Base-by-base conservation (phyloP, 139 green algal species). In the Closterium sp. region DNA sequence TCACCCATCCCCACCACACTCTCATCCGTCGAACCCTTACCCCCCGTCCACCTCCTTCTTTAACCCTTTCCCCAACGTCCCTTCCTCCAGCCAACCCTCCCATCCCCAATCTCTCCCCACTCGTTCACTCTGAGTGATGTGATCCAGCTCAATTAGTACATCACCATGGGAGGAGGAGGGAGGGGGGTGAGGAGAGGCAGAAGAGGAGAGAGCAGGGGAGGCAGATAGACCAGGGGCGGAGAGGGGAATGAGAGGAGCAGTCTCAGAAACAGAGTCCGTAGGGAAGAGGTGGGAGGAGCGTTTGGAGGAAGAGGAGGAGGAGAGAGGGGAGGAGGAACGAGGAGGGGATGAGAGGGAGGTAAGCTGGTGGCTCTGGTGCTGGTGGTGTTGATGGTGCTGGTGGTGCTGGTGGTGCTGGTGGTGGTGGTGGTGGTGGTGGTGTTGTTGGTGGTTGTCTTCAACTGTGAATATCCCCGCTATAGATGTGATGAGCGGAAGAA, bases 401-500 rank as follows among this genome's bases (percentile, higher is more conserved):
- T 86, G 73, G 73, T 86, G 73, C 7, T n/a, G 79, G 13, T 86
- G 79, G 24, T n/a, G 24, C 24, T 86, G 79, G 79, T 86, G 79
- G 9, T 86, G 79, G 79, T 86, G 79, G 7, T 86, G 79, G 11
- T 86, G 79, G 24, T 22, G 4, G 27, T 4, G 24, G 6, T 3
- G 4, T 3, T 31, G 73, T 86, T 3, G 24, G 27, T 28, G 85
- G 32, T 30, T 7, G 85, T 87, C 28, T 29, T 87, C 85, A 5
- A 32, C 27, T 22, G 28, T 87, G 85, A 87, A 87, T 2, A 87
- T 30, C 19, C 85, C 85, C 1, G 85, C 85, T 10, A 87, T 84
- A 24, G 95, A 95, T 1, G 96, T 96, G 17, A 98, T 92, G 17
- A 98, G 93, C 3, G 97, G 97, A 86, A 98, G 96, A 0, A 94